Evolutionary conservation across 306 rosid species (phyloP), one percentile per base, ranked within the genome.

Genomic region (Carpinus viminea): DNA sequence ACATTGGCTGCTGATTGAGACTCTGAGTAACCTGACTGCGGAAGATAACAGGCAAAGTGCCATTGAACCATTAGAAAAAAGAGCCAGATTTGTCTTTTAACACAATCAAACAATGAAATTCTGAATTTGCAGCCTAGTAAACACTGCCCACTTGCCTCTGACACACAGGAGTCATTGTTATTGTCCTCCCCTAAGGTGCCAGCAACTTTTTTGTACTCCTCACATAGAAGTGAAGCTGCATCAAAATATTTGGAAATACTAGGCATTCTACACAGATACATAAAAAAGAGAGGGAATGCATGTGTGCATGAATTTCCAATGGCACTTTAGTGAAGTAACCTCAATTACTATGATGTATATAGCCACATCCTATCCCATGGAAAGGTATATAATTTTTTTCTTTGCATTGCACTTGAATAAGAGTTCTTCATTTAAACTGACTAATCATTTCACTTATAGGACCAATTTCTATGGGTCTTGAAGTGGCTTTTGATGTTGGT

Each of bases 91-190:
- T 51, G 9, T 4, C 15, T 34, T 74, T 74, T 56, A 24, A 50
- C 26, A 50, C 26, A 43, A 73, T 76, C 78, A 38, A 70, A 51
- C 1, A 18, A 15, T n/a, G 54, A 68, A 48, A 73, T 21, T 74
- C 53, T 77, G 16, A 69, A 24, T 43, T 17, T n/a, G 46, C 72
- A 82, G 24, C 34, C 20, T 3, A 56, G 7, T 41, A 66, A 66
- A 59, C 66, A 48, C 60, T 38, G 36, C 73, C 47, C 62, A 70
- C 83, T 85, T 80, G 83, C 78, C 85, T 85, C 83, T 61, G 88
- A 79, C 56, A 82, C 64, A 36, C 77, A 80, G n/a, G 85, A 84
- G 43, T 62, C 55, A 28, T 53, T 48, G 66, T 76, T 26, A 61
- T 80, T 74, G 62, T 70, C 43, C 46, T 66, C 83, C 71, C 11